Percentiles rank a stretch among this genome's conserved stretches.
Conservation (phyloP, 108 stramenopile species). For the Schizochytrium sp. region DNA sequence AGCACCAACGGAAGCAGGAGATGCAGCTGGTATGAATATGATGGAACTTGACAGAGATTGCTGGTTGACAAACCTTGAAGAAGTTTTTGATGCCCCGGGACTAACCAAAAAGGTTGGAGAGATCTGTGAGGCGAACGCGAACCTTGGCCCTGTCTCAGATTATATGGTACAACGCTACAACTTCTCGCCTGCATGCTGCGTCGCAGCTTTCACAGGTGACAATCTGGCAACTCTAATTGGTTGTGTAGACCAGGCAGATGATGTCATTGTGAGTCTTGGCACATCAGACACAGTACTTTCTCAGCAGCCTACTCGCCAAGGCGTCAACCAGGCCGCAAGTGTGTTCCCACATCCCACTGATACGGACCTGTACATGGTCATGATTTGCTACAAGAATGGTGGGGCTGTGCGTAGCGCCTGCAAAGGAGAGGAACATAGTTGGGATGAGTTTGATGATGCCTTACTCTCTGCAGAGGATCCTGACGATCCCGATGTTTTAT, state of each 20-base stretch:
- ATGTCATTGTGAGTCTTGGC: conserved; percentile 49
- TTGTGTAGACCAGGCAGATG: conserved; percentile 12
- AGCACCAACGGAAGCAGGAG: conserved; percentile 17
- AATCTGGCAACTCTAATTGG: conserved; percentile 49
- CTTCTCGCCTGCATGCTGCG: conserved; percentile 7
- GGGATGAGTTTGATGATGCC: conserved; percentile 11
- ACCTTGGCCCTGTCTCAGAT: background rate
- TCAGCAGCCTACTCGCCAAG: background rate
- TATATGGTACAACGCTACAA: conserved; percentile 36
- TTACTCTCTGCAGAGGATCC: background rate
- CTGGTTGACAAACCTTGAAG: conserved; percentile 19
- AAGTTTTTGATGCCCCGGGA: conserved; percentile 48
- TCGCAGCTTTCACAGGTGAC: conserved; percentile 53
- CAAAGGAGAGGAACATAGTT: background rate
- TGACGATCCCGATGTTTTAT: conserved; percentile 38
- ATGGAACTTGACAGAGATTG: conserved; percentile 25
- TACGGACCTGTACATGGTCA: background rate
- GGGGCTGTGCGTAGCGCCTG: conserved; percentile 41
- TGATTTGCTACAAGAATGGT: conserved; percentile 61
- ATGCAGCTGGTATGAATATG: conserved; percentile 55
- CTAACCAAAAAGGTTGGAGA: background rate
- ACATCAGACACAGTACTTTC: conserved; percentile 54
- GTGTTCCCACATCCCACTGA: conserved; percentile 45
- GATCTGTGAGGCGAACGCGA: background rate
- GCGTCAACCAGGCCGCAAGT: conserved; percentile 3